Base-by-base conservation (phyloP, 2,329 filamentous ascomycete genomes). In the Sporothrix variecibatus region DNA sequence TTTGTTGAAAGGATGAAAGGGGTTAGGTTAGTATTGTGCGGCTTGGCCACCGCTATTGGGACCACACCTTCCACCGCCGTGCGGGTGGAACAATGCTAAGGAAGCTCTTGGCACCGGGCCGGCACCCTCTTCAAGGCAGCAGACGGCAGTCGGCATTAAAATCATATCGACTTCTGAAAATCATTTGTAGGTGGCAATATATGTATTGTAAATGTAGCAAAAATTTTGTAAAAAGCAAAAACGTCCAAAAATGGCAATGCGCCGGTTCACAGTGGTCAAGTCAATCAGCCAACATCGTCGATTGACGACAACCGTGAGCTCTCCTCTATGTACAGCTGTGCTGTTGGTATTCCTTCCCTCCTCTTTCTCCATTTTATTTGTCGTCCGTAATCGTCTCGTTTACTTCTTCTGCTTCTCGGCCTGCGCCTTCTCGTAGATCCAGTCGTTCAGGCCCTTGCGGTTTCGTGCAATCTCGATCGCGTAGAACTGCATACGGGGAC, bases 391-490 rank as follows among this genome's bases (percentile, higher is more conserved):
- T 2, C 8, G 15, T 15, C 2, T 28, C n/a, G n/a, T 26, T 40
- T 71, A 71, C 70, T 75, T 72, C 74, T 76, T 76, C 64, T 28
- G 69, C 82, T 88, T 88, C 78, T 88, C 85, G 73, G 87, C 86
- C 79, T 95, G 90, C 0, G 91, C 89, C 82, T 93, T 88, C 84
- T 98, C 95, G 83, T 95, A 96, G 76, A 99, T 90, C 96, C 96
- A 99, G 83, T 99, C 96, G 80, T 99, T 99, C 74, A 98, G 84
- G 38, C 95, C 95, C 72, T 89, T 89, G 75, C 92, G 92, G 84
- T 99, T 99, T 87, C 84, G 82, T 58, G 84, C 84, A 79, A 87
- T 86, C 80, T 88, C 85, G 69, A 86, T 77, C 68, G 85, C 85
- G 88, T 91, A 84, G 75, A 87, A 87, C 79, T 88, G 86, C 84